Conservation (phyloP, 192 early-diverging fungal species). For the Glomus cerebriforme region DNA sequence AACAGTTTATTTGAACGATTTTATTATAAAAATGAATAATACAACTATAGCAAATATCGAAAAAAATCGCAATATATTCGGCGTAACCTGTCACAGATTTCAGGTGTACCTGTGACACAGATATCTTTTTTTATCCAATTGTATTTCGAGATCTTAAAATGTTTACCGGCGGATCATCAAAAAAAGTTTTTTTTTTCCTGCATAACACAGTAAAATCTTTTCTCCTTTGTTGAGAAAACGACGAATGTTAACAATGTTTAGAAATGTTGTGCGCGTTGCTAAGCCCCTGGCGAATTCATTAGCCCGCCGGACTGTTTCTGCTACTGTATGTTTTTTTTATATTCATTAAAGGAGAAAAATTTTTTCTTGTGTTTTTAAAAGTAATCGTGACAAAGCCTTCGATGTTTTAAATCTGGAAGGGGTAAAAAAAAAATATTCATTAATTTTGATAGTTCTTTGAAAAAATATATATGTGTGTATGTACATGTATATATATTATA, state of each 20-base stretch:
- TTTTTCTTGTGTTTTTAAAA: no score
- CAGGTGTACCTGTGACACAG: no score
- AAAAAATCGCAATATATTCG: no score
- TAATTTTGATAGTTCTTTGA: background rate
- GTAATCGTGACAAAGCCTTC: no score
- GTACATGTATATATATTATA: no score
- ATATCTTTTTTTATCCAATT: background rate
- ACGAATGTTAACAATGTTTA: slow-evolving; percentile 14
- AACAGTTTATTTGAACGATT: no score
- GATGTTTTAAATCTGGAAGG: background rate
- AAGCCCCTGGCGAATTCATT: slow-evolving; percentile 1
- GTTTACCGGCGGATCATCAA: background rate
- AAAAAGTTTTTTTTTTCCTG: background rate
- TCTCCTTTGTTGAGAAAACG: background rate
- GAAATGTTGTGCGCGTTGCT: slow-evolving; percentile 17
- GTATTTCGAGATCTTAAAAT: background rate
- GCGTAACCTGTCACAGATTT: no score
- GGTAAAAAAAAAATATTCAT: background rate
- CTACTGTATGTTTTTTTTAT: slow-evolving; percentile 5
- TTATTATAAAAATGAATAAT: no score
- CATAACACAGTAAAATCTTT: background rate
- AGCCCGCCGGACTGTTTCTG: background rate
- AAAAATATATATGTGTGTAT: background rate
- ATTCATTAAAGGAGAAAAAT: background rate
- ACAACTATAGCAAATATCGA: no score